Evolutionary conservation across 2,329 filamentous ascomycete species (phyloP).

Genomic region (Fusarium sp.): DNA sequence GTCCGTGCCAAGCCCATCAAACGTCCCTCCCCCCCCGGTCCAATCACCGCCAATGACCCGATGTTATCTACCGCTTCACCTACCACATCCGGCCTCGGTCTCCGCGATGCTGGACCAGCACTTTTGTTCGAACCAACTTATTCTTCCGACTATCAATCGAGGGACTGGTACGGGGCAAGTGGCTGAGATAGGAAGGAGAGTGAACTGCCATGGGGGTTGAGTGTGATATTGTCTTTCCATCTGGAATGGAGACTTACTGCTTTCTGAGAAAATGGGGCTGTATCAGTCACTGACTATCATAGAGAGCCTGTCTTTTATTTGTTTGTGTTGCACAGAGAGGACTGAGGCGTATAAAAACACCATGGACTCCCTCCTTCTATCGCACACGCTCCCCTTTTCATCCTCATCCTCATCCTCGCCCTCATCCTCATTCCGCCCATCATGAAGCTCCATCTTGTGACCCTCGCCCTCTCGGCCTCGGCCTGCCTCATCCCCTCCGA

Average conservation of each 20-base stretch:
- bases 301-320: neutral
- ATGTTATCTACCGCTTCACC: slow-evolving; percentile 30
- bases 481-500: slow-evolving; percentile 53
- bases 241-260: neutral
- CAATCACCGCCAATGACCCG: slow-evolving; percentile 18
- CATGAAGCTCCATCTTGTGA: slow-evolving; percentile 45
- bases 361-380: no score
- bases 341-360: no score
- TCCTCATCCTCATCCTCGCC: neutral
- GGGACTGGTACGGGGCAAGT: slow-evolving; percentile 18
- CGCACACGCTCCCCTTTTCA: neutral
- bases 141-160: neutral
- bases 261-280: neutral
- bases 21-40: slow-evolving; percentile 15
- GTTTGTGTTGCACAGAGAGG: neutral
- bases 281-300: neutral
- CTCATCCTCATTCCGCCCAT: neutral
- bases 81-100: slow-evolving; percentile 21
- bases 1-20: slow-evolving; percentile 18
- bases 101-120: neutral
- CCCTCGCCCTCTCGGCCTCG: slow-evolving; percentile 40
- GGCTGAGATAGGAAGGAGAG: slow-evolving; percentile 37
- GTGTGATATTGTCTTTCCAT: no score
- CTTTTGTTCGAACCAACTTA: neutral
- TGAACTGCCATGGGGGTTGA: neutral